Evolutionary conservation across 2,329 filamentous ascomycete species (phyloP), one percentile per base, ranked within the genome.

Genomic region (Huntiella abstrusa): DNA sequence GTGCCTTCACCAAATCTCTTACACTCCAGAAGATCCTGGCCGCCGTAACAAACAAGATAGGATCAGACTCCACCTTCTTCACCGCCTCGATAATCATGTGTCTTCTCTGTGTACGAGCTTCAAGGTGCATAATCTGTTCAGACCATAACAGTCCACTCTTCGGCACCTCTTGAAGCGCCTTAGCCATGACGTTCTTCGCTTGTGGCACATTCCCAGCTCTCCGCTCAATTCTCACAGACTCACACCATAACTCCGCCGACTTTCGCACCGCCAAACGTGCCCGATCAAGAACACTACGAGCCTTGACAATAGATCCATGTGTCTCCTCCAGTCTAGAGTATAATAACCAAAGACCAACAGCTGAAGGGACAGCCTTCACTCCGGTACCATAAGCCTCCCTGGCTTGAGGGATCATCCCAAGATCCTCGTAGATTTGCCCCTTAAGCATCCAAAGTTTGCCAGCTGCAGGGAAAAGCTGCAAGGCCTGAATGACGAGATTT

Each of bases 371-470:
- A 0, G 84, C 83, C 56, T 91, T 82, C 36, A 88, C 92, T 33
- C 91, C 91, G 4, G 83, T 80, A 49, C 75, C 76, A 62, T 91
- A 96, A 0, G 88, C 86, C 59, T 96, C 86, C 41, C 91, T 77
- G 3, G 91, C 91, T 61, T 91, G 83, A 0, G 81, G 78, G 11
- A 81, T 65, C 63, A 85, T 86, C 54, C 74, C 78, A 41, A 86
- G 71, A 38, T 78, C 73, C 57, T 95, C 83, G 67, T 98, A 98
- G 52, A 96, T 91, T 59, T 98, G 91, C 0, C 92, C 91, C 64
- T 98, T 98, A 67, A 94, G 83, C 83, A 96, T 95, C 80, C 88
- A 95, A 17, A 98, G 70, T 63, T 96, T 96, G 45, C 84, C 72
- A 10, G 81, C 76, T 39, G 77, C 74, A 1, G 91, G 88, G 65